phyloP scores from a whole-genome alignment of 2,329 filamentous ascomycete genomes.

The Nannizziopsis barbatae region DNA sequence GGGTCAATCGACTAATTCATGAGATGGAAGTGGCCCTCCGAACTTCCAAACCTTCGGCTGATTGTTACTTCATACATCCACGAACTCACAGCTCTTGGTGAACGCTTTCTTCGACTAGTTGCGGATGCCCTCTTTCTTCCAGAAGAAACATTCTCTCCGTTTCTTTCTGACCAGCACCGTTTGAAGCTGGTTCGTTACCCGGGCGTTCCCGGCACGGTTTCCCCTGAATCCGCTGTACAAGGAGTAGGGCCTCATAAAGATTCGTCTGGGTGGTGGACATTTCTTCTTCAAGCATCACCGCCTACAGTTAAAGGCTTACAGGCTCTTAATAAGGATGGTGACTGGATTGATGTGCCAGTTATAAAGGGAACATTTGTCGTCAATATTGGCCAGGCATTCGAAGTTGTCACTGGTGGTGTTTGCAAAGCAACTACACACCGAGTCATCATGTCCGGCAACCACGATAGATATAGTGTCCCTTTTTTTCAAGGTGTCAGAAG shows the following conservation, averaged over 20 bases:
- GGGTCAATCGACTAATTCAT: neutral
- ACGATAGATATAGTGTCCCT: slow-evolving; percentile 32
- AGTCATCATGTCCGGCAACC: slow-evolving; percentile 36
- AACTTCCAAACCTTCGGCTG: slow-evolving; percentile 26
- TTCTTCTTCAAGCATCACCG: slow-evolving; percentile 49
- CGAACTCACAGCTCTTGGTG: slow-evolving; percentile 42
- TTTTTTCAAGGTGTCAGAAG: slow-evolving; percentile 43
- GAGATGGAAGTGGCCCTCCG: slow-evolving; percentile 34
- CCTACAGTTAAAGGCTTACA: slow-evolving; percentile 38
- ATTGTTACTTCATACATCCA: slow-evolving; percentile 41
- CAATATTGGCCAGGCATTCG: slow-evolving; percentile 36
- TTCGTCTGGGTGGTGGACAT: slow-evolving; percentile 54
- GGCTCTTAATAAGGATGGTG: slow-evolving; percentile 32
- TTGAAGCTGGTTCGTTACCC: slow-evolving; percentile 50
- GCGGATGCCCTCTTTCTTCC: slow-evolving; percentile 45
- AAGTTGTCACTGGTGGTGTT: slow-evolving; percentile 35
- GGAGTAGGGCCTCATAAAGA: slow-evolving; percentile 54
- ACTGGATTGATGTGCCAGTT: slow-evolving; percentile 33
- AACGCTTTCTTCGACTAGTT: slow-evolving; percentile 46
- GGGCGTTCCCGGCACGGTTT: slow-evolving; percentile 13
- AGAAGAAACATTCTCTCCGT: slow-evolving; percentile 40
- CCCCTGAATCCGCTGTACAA: slow-evolving; percentile 26
- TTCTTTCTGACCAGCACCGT: slow-evolving; percentile 47
- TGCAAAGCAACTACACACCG: slow-evolving; percentile 37
- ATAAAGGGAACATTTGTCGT: slow-evolving; percentile 34